Conservation (phyloP, 805 yeast genomes). For the Candida ulmi region DNA sequence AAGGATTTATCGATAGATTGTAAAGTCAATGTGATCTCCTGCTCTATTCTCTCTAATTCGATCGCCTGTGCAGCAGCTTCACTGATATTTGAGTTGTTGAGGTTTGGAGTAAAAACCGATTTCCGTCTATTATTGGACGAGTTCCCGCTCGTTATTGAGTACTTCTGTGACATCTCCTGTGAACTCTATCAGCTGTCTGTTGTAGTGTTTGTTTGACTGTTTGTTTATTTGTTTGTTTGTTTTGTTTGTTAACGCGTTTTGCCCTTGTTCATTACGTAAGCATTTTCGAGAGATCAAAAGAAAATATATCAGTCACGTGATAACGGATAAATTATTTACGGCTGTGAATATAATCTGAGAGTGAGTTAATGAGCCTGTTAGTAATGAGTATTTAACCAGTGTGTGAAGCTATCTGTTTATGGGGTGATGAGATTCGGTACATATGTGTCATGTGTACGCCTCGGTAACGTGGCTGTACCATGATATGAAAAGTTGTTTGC, state of each 20-base stretch:
- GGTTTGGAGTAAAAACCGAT: slow-evolving; percentile 19
- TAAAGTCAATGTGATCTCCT: slow-evolving; percentile 67
- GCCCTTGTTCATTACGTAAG: neutral
- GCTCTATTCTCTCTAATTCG: slow-evolving; percentile 63
- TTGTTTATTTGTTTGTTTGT: neutral
- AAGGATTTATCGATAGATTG: slow-evolving; percentile 78
- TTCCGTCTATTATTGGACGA: slow-evolving; percentile 16
- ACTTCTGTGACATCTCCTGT: slow-evolving; percentile 17
- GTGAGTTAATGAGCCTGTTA: no score
- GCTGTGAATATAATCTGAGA: no score
- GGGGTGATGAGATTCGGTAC: no score
- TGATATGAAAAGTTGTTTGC: no score
- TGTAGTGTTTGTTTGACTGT: neutral
- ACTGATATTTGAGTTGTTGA: slow-evolving; percentile 9
- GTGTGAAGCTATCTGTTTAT: no score
- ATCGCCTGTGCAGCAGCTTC: slow-evolving; percentile 22
- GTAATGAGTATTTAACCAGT: no score
- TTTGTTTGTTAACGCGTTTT: neutral
- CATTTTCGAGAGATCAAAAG: no score
- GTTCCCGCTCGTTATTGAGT: slow-evolving; percentile 9
- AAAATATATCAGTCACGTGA: no score
- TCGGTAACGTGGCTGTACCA: no score
- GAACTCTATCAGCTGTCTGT: no score
- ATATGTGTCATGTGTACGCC: no score
- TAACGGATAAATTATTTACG: no score